These are phyloP conservation scores for Coemansia sp. DNA, from an alignment of 192 early-diverging fungal genomes.

Conservation along the genomic window DNA sequence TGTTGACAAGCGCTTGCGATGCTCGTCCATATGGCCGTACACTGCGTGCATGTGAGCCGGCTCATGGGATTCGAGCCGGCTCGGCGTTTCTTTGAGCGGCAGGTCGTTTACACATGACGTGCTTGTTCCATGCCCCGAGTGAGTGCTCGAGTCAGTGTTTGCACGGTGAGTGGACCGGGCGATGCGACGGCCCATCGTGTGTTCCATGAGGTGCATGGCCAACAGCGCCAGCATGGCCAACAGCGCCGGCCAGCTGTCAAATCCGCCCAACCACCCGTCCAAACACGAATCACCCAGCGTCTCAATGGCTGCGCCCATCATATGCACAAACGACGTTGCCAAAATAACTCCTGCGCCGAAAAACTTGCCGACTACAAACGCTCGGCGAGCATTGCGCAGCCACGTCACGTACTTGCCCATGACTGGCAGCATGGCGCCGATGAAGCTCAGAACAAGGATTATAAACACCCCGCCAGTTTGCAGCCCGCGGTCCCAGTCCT, in stretches of 20 bases:
- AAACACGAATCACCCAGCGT: slow-evolving; percentile 62
- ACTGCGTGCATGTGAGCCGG: slow-evolving; percentile 30
- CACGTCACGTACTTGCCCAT: slow-evolving; percentile 35
- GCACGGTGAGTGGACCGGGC: background rate
- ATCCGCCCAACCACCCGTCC: slow-evolving; percentile 53
- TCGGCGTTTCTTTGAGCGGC: background rate
- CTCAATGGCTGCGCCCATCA: slow-evolving; percentile 62
- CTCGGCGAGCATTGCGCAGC: slow-evolving; percentile 27
- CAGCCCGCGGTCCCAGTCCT: slow-evolving; percentile 46
- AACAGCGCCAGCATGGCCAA: slow-evolving; percentile 66
- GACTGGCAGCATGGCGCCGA: slow-evolving; percentile 59
- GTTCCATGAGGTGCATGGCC: slow-evolving; percentile 66
- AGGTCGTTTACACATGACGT: background rate
- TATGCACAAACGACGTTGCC: slow-evolving; percentile 76
- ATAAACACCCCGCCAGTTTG: slow-evolving; percentile 61
- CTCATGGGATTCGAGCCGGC: background rate
- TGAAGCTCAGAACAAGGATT: slow-evolving; percentile 54
- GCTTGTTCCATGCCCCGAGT: background rate
- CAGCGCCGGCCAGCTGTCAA: slow-evolving; percentile 56
- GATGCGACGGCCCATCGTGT: slow-evolving; percentile 37
- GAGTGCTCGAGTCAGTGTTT: background rate
- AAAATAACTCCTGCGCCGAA: slow-evolving; percentile 72
- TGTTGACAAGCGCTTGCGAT: slow-evolving; percentile 55
- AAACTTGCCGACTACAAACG: slow-evolving; percentile 54
- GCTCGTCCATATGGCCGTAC: slow-evolving; percentile 15